phyloP scores from a whole-genome alignment of 202 grass and related monocot genomes.

The Eragrostis tef region DNA sequence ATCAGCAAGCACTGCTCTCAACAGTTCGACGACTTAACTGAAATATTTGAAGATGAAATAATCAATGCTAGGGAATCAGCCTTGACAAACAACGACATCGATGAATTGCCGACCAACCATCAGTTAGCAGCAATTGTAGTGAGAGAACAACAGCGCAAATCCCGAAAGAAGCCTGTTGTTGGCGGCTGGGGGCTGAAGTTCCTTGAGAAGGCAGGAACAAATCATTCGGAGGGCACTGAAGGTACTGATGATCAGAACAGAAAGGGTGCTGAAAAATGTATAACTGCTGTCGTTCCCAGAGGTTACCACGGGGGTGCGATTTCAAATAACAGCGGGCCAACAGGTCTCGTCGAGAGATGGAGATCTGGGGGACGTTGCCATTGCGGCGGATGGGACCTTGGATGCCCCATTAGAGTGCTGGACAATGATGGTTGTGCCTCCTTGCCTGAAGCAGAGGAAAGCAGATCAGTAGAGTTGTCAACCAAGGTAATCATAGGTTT shows the following conservation, averaged over 20 bases:
- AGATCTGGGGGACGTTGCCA: conserved; percentile 63
- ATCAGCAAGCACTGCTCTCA: conserved; percentile 47
- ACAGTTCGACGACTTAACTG: conserved; percentile 44
- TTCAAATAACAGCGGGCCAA: conserved; percentile 35
- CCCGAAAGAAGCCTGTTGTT: conserved; percentile 33
- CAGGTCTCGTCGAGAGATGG: conserved; percentile 75
- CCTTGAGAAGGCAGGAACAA: conserved; percentile 63
- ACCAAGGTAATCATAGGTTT: conserved; percentile 49
- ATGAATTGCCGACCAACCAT: conserved; percentile 57
- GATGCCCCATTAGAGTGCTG: conserved; percentile 75
- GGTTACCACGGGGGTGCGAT: conserved; percentile 65
- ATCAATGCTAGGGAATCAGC: conserved; percentile 48
- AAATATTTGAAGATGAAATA: conserved; percentile 38
- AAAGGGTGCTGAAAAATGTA: conserved; percentile 22
- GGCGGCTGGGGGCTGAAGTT: conserved; percentile 95
- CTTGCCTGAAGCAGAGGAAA: conserved; percentile 37
- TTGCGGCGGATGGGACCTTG: conserved; percentile 87
- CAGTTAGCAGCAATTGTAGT: conserved; percentile 79
- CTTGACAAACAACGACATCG: conserved; percentile 33
- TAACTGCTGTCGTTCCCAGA: conserved; percentile 65
- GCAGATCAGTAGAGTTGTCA: conserved; percentile 49
- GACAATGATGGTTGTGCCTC: conserved; percentile 35
- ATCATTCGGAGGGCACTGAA: conserved; percentile 8
- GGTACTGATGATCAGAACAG: conserved; percentile 22
- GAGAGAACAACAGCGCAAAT: conserved; percentile 38